Evolutionary conservation across 345 rosid genomes (phyloP).

Genomic region (Gossypium herbaceum): DNA sequence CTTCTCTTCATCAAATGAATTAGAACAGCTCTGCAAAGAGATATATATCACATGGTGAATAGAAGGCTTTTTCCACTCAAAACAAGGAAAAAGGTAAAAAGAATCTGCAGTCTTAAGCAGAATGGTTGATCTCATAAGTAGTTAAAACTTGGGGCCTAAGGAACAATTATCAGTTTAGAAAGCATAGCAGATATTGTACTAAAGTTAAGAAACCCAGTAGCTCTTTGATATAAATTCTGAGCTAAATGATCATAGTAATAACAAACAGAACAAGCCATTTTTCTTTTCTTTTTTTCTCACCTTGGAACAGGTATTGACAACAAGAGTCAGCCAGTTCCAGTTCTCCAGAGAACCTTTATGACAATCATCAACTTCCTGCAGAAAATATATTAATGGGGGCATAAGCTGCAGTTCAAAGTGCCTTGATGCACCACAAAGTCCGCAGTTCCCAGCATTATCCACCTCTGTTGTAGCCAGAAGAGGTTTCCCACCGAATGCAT

Average conservation of each 20-base stretch:
- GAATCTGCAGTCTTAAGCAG: not conserved
- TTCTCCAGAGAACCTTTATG: slow-evolving; percentile 44
- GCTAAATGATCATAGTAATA: not conserved
- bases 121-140: not conserved
- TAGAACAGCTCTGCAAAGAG: slow-evolving; percentile 53
- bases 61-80: not conserved
- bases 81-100: not conserved
- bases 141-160: not conserved
- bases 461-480: slow-evolving; percentile 47
- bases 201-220: not conserved
- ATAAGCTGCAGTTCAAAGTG: slow-evolving; percentile 87
- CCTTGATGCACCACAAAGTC: slow-evolving; percentile 53
- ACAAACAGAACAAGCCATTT: not conserved
- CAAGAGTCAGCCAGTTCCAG: slow-evolving; percentile 90
- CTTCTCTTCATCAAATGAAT: slow-evolving; percentile 20
- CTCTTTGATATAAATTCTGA: no score
- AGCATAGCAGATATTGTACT: not conserved
- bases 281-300: slow-evolving; percentile 23
- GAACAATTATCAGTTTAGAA: not conserved
- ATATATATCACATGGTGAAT: slow-evolving; percentile 4
- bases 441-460: slow-evolving; percentile 49
- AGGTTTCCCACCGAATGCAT: slow-evolving; percentile 64
- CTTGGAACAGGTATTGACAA: slow-evolving; percentile 75
- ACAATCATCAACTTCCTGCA: slow-evolving; percentile 51
- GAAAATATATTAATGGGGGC: slow-evolving; percentile 76